These are phyloP conservation scores for Candida qinlingensis DNA, from an alignment of 805 yeast species.

Conservation along the genomic window DNA sequence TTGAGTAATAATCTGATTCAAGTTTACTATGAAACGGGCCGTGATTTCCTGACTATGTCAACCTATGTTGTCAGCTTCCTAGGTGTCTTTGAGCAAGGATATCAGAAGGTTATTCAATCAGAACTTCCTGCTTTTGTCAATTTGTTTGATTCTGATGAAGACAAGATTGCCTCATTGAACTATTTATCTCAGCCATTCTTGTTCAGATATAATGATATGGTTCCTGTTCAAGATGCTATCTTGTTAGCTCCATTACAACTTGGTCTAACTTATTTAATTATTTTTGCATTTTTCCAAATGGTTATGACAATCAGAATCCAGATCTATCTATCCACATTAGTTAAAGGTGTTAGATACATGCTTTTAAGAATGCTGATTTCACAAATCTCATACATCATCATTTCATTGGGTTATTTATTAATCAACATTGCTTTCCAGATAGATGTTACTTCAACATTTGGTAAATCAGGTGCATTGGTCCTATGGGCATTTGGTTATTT, in stretches of 20 bases:
- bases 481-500: slow-evolving; percentile 63
- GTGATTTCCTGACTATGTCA: slow-evolving; percentile 48
- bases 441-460: slow-evolving; percentile 50
- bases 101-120: slow-evolving; percentile 2
- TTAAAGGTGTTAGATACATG: slow-evolving; percentile 40
- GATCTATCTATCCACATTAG: slow-evolving; percentile 33
- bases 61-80: slow-evolving; percentile 39
- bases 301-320: slow-evolving; percentile 46
- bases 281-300: slow-evolving; percentile 68
- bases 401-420: slow-evolving; percentile 53
- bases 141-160: slow-evolving; percentile 29
- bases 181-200: slow-evolving; percentile 13
- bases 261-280: slow-evolving; percentile 64
- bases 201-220: slow-evolving; percentile 33
- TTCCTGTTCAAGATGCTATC: slow-evolving; percentile 44
- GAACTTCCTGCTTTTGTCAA: slow-evolving; percentile 19
- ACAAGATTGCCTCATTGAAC: slow-evolving; percentile 13
- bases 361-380: slow-evolving; percentile 37
- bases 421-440: slow-evolving; percentile 65
- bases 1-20: slow-evolving; percentile 28
- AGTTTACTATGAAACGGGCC: slow-evolving; percentile 53
- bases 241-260: slow-evolving; percentile 64
- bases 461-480: slow-evolving; percentile 63
- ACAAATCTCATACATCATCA: slow-evolving; percentile 45
- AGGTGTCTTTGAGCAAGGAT: slow-evolving; percentile 36